Conservation (phyloP, 768 basidiomycete genomes). For the Suillus spraguei region DNA sequence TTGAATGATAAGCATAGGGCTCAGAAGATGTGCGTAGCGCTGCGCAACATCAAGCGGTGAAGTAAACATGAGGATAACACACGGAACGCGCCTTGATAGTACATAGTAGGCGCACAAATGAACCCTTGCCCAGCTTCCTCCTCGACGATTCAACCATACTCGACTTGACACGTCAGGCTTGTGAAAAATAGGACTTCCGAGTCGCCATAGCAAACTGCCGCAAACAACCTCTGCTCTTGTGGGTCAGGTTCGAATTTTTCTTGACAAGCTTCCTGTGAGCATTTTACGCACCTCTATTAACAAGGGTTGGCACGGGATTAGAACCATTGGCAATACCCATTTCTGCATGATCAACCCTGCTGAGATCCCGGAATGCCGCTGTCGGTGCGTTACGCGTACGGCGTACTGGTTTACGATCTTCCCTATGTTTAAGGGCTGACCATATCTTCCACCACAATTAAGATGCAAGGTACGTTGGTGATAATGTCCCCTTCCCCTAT, state of each 20-base stretch:
- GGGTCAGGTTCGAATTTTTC: not conserved
- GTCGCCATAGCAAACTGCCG: not conserved
- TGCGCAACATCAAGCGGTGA: not conserved
- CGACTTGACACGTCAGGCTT: not conserved
- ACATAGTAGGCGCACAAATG: too few relatives aligned
- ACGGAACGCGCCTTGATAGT: not conserved
- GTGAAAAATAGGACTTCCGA: not conserved
- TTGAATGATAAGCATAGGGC: not conserved
- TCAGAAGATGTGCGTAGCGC: not conserved
- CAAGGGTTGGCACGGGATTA: too few relatives aligned
- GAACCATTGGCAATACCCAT: not conserved
- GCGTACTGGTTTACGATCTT: not conserved
- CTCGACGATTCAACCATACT: not conserved
- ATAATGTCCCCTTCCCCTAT: not conserved
- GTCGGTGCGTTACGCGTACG: not conserved
- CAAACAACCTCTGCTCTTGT: not conserved
- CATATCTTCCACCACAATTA: not conserved
- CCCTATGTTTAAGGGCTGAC: not conserved
- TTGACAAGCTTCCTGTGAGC: not conserved
- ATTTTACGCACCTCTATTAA: not conserved
- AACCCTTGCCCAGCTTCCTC: constrained; percentile 1
- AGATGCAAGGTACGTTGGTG: not conserved
- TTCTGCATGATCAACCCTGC: not conserved
- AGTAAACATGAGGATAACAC: not conserved
- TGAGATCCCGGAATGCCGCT: not conserved